Conservation (phyloP, 2,329 filamentous ascomycete genomes). For the Xylaria sp. region DNA sequence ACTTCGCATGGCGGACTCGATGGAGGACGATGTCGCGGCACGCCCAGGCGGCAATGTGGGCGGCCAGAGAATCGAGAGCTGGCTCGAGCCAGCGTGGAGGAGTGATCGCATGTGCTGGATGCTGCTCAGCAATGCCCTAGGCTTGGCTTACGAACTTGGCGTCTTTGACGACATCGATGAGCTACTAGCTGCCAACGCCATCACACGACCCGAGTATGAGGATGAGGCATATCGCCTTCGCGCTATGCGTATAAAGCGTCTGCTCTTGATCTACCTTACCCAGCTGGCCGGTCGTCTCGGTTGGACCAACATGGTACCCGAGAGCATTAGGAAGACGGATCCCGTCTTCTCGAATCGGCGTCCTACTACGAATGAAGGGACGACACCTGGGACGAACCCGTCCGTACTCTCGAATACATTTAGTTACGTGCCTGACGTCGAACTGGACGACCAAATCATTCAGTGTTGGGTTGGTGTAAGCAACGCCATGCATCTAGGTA, state of each 20-base stretch:
- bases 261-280: conserved; percentile 89
- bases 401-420: conserved; percentile 63
- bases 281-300: conserved; percentile 92
- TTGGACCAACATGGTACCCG: conserved; percentile 91
- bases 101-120: conserved; percentile 98
- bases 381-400: conserved; percentile 64
- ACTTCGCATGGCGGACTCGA: conserved; percentile 48
- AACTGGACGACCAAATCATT: conserved; percentile 71
- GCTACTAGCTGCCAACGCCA: conserved; percentile 62
- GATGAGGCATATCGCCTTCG: conserved; percentile 79
- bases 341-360: conserved; percentile 59
- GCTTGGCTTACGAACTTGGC: conserved; percentile 89
- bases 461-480: conserved; percentile 96
- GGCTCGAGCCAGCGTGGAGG: conserved; percentile 95
- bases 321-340: conserved; percentile 63
- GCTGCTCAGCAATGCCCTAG: conserved; percentile 88
- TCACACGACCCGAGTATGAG: conserved; percentile 69
- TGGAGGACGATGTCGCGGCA: conserved; percentile 50
- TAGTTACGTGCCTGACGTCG: conserved; percentile 70
- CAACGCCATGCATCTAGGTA: conserved; percentile 88
- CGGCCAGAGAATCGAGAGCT: conserved; percentile 87
- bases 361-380: conserved; percentile 58
- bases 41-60: conserved; percentile 66
- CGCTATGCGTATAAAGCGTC: conserved; percentile 79
- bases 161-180: conserved; percentile 92